Conservation (phyloP, 495 filamentous ascomycete genomes). For the Lepidopterella palustris region DNA sequence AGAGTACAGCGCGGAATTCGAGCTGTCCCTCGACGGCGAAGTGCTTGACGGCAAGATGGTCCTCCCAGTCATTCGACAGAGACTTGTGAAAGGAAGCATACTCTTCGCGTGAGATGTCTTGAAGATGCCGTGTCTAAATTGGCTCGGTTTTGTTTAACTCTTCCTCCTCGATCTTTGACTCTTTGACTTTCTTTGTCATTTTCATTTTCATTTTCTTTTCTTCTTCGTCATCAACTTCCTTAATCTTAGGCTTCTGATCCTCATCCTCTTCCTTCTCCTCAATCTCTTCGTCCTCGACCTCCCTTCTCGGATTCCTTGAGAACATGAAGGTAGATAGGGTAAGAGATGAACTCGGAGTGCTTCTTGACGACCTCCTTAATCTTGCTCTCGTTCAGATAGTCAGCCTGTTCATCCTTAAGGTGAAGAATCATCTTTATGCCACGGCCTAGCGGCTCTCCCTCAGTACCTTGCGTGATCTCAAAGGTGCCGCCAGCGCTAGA, state of each 20-base stretch:
- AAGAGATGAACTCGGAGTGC: conserved; percentile 99
- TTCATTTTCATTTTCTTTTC: conserved; percentile 81
- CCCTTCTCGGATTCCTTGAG: conserved; percentile 97
- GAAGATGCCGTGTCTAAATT: conserved; percentile 98
- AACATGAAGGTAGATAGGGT: conserved; percentile 99
- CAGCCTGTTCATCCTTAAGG: conserved; percentile 97
- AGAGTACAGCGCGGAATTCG: conserved; percentile 98
- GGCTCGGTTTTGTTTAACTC: conserved; percentile 99
- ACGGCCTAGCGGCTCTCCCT: conserved; percentile 83
- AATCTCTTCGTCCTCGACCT: conserved; percentile 95
- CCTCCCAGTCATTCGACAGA: conserved; percentile 98
- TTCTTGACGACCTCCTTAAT: conserved; percentile 99
- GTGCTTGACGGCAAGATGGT: conserved; percentile 99
- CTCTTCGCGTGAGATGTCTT: conserved; percentile 93
- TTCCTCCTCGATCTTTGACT: conserved; percentile 96
- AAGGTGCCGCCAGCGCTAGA: conserved; percentile 96
- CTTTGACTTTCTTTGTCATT: conserved; percentile 99
- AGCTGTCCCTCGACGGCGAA: conserved; percentile 99
- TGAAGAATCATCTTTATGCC: conserved; percentile 97
- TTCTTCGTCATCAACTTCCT: conserved; percentile 77
- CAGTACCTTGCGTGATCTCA: conserved; percentile 83
- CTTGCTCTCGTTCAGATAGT: conserved; percentile 97
- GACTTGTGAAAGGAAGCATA: conserved; percentile 99
- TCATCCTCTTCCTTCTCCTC: conserved; percentile 59
- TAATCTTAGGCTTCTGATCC: conserved; percentile 78